Evolutionary conservation across 345 rosid species (phyloP).

Genomic region (Psidium guajava): DNA sequence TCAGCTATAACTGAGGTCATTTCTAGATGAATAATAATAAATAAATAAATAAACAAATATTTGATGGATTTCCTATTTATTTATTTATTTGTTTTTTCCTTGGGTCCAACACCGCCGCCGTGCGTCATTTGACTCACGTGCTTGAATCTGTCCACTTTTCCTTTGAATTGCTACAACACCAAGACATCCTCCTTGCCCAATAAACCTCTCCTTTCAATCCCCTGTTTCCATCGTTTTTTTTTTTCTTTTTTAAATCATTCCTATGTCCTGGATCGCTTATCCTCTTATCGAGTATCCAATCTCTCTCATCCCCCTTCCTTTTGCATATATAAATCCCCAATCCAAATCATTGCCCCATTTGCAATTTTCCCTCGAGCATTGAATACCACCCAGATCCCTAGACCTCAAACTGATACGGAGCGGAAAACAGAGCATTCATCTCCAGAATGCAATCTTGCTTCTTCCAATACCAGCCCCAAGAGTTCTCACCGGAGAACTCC

Average conservation of each 20-base stretch:
- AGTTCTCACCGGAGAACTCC: constrained; percentile 19
- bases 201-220: neutral
- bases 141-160: neutral
- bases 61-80: no score
- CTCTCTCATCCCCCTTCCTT: neutral
- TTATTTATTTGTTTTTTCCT: fast-evolving
- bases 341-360: neutral
- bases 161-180: neutral
- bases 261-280: neutral
- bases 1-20: neutral
- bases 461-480: constrained; percentile 5
- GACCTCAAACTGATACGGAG: neutral
- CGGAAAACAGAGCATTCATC: neutral
- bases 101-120: constrained; percentile 10
- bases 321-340: neutral
- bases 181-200: constrained; percentile 3
- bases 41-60: neutral
- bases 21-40: neutral
- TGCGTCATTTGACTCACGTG: constrained; percentile 13
- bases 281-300: neutral
- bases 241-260: neutral
- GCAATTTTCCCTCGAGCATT: neutral
- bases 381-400: neutral
- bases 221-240: neutral
- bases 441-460: neutral